These are phyloP conservation scores for Planoprotostelium fungivorum DNA, from an alignment of 78 protist genomes.

Conservation along the genomic window DNA sequence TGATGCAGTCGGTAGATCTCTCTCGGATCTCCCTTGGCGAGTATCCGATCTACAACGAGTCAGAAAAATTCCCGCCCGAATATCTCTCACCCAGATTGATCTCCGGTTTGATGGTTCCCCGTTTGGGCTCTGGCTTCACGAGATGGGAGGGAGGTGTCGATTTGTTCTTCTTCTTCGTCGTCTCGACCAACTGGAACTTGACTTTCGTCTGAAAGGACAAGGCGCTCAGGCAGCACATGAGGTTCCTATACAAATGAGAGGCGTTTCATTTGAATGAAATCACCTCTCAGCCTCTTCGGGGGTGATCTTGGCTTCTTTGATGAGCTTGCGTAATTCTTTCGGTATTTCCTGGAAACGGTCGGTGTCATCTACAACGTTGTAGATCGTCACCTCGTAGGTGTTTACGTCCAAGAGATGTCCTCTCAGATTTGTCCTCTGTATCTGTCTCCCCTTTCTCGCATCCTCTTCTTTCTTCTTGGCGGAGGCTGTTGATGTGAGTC, in stretches of 20 bases:
- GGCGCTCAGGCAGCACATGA: not conserved
- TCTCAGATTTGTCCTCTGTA: not conserved
- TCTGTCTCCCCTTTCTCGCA: not conserved
- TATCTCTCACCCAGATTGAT: too few species aligned
- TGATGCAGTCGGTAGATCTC: not conserved
- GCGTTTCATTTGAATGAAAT: not conserved
- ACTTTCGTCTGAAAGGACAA: not conserved
- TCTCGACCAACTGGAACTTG: not conserved
- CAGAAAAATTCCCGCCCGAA: too few species aligned
- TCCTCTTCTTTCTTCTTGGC: not conserved
- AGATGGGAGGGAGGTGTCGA: not conserved
- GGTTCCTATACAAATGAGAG: not conserved
- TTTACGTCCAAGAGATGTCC: not conserved
- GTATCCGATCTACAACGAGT: not conserved
- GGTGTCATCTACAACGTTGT: not conserved
- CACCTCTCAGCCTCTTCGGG: not conserved
- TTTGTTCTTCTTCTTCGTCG: not conserved
- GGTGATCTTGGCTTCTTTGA: not conserved
- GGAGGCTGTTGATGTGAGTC: not conserved
- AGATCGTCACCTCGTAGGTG: not conserved
- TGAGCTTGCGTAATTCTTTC: not conserved
- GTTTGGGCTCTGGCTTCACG: not conserved
- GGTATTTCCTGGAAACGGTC: not conserved
- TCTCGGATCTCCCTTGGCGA: not conserved
- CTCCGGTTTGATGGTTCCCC: too few species aligned